A percentile compares a stretch with the other conserved stretches of the same genome.
phyloP scores from a whole-genome alignment of 345 rosid species.

The Acer negundo region DNA sequence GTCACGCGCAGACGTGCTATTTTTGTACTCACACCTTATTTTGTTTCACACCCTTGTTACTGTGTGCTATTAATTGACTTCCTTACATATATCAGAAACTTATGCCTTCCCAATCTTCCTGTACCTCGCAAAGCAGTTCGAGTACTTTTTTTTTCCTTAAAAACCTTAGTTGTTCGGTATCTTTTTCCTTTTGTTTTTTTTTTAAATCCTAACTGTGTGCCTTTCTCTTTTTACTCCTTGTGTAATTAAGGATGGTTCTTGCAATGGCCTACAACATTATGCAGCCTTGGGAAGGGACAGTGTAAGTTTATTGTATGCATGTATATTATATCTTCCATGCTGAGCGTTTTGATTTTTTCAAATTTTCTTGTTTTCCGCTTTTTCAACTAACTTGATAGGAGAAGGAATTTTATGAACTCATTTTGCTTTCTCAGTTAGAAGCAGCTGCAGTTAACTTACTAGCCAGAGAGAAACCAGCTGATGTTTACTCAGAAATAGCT shows the following conservation, averaged over 20 bases:
- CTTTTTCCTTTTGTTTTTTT: not conserved
- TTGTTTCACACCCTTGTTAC: not conserved
- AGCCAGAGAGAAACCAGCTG: constrained; percentile 82
- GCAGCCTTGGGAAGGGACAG: constrained; percentile 97
- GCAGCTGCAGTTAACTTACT: constrained; percentile 97
- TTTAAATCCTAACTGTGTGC: not conserved
- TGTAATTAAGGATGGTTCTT: constrained; percentile 82
- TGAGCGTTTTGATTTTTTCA: not conserved
- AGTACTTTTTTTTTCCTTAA: not conserved
- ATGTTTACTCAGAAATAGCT: constrained; percentile 95
- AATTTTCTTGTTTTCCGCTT: not conserved
- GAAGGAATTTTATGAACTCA: not conserved
- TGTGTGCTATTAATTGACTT: not conserved
- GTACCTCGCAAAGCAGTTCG: not conserved
- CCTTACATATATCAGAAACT: constrained; percentile 6
- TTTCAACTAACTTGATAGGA: not conserved
- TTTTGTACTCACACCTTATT: not conserved
- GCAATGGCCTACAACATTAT: constrained; percentile 98
- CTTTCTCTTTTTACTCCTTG: not conserved
- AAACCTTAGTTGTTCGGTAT: not conserved
- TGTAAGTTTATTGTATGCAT: constrained; percentile 50
- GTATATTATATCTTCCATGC: not conserved
- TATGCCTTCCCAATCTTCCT: not conserved
- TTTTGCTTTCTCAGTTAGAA: constrained; percentile 57
- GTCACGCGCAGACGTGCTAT: not conserved